Evolutionary conservation across 495 filamentous ascomycete species (phyloP).

Genomic region (Margaritispora aquatica): DNA sequence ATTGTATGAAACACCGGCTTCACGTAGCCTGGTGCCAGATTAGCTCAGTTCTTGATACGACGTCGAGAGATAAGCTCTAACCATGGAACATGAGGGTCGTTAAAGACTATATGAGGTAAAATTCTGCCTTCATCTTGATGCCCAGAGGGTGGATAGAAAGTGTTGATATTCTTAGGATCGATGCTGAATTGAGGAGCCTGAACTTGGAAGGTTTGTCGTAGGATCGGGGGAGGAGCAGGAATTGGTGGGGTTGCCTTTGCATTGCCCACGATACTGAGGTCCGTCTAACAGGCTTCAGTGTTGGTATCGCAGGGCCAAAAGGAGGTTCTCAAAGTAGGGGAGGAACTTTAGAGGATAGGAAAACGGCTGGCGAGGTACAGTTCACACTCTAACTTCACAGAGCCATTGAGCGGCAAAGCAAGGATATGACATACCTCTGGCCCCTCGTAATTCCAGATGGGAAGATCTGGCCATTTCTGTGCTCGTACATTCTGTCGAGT

Average conservation of each 20-base stretch:
- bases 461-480: background rate
- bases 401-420: no score
- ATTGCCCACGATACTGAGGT: background rate
- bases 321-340: no score
- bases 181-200: slow-evolving; percentile 31
- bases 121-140: slow-evolving; percentile 27
- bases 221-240: background rate
- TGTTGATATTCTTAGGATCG: slow-evolving; percentile 24
- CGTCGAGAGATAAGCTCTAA: background rate
- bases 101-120: slow-evolving; percentile 43
- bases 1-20: background rate
- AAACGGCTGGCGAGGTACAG: no score
- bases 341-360: no score
- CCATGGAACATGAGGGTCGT: slow-evolving; percentile 44
- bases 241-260: background rate
- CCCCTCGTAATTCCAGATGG: background rate
- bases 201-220: slow-evolving; percentile 27
- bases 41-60: background rate
- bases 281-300: no score
- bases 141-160: slow-evolving; percentile 35
- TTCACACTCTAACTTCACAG: no score
- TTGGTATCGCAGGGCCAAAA: no score
- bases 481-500: background rate
- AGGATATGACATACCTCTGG: no score
- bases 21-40: slow-evolving; percentile 14